Conservation (phyloP, 129 eudicot genomes). For the Calendula officinalis region DNA sequence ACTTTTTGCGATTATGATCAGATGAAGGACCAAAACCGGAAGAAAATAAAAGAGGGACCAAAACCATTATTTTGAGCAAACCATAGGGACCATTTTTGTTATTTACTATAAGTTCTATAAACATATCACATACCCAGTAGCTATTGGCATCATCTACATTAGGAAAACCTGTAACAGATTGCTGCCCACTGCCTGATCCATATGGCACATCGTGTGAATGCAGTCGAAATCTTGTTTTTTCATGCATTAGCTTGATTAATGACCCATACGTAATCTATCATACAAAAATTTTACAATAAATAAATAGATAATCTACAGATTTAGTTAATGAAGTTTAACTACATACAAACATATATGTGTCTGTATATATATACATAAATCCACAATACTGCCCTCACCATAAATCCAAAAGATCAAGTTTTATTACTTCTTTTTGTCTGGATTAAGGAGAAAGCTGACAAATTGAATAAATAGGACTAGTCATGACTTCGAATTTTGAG, state of each 20-base stretch:
- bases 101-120: too few relatives aligned
- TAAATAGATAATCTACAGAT: too few relatives aligned
- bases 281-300: slow-evolving; percentile 4
- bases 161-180: slow-evolving; percentile 93
- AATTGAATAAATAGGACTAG: neutral
- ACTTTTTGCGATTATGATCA: too few relatives aligned
- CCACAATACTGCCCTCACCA: neutral
- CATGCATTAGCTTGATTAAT: slow-evolving; percentile 85
- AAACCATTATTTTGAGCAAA: too few relatives aligned
- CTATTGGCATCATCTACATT: slow-evolving; percentile 91
- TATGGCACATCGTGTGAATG: slow-evolving; percentile 99
- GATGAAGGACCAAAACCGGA: too few relatives aligned
- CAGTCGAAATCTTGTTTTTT: slow-evolving; percentile 74
- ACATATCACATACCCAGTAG: slow-evolving; percentile 80
- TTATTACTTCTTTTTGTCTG: slow-evolving; percentile 3
- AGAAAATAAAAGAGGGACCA: too few relatives aligned
- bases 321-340: too few relatives aligned
- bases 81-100: too few relatives aligned
- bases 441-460: neutral
- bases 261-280: slow-evolving; percentile 88
- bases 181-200: slow-evolving; percentile 99
- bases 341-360: neutral
- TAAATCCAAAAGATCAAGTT: neutral
- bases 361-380: neutral
- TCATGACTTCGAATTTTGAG: neutral